Conservation (phyloP, 352 stramenopile genomes). For the Phytophthora lateralis region DNA sequence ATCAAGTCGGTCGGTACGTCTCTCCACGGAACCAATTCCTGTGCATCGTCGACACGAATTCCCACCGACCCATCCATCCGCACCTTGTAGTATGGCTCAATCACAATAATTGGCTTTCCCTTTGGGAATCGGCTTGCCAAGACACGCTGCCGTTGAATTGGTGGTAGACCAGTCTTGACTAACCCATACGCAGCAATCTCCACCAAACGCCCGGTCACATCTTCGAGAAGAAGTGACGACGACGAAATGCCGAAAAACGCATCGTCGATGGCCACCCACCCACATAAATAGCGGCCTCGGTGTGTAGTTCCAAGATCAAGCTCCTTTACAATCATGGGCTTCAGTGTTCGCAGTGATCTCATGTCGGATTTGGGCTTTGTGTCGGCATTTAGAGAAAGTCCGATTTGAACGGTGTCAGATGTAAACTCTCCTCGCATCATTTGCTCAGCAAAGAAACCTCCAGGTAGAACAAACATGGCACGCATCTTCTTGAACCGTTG, state of each 20-base stretch:
- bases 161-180: conserved; percentile 13
- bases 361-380: conserved; percentile 14
- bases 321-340: conserved; percentile 31
- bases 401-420: not conserved
- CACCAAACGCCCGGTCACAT: conserved; percentile 36
- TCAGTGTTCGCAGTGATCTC: conserved; percentile 20
- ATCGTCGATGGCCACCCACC: conserved; percentile 35
- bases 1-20: conserved; percentile 24
- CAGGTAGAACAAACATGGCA: conserved; percentile 19
- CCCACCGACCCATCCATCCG: conserved; percentile 23
- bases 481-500: conserved; percentile 31
- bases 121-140: conserved; percentile 26
- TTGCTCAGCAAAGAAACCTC: conserved; percentile 25
- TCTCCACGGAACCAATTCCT: conserved; percentile 24
- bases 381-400: conserved; percentile 2
- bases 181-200: conserved; percentile 38
- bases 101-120: conserved; percentile 26
- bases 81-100: conserved; percentile 44
- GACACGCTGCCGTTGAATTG: conserved; percentile 11
- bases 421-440: conserved; percentile 1
- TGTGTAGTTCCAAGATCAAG: conserved; percentile 34
- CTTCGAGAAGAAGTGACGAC: conserved; percentile 26
- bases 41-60: conserved; percentile 26
- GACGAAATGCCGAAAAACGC: conserved; percentile 34
- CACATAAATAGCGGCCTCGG: conserved; percentile 36